Evolutionary conservation across 176 grass and related monocot species (phyloP), one percentile per base, ranked within the genome.

Genomic region (Carex cristatella): DNA sequence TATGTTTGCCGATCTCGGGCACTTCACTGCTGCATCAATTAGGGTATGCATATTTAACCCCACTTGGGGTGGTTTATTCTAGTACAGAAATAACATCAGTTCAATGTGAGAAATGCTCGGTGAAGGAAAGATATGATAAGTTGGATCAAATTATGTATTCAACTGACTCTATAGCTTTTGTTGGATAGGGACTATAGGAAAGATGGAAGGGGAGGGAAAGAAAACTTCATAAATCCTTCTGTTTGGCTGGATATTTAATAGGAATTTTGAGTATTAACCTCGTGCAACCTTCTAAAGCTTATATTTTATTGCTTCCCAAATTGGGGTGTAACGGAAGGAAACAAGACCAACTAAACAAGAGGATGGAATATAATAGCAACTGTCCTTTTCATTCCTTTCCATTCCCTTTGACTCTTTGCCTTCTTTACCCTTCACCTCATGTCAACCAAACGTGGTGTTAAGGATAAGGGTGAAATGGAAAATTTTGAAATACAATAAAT

Each of bases 1-100:
- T 72, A 92, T 98, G 96, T 98, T 94, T 89, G 96, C 93, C 42
- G 93, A 98, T 83, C 93, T 98, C 56, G 96, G 96, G 56, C 96
- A 95, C 86, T 98, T 98, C 85, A 94, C 88, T 4, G 80, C 86
- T 87, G 42, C 87, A 85, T 98, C 96, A 87, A 92, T 98, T 51
- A 95, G 93, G 86, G 96, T 98, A 88, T 78, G 51, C 0, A 77
- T 46, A 77, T 77, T 77, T 77, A 16, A 28, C 69, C 48, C 6
- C 10, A 10, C 69, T 49, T 49, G 16, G n/a, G 61, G 15, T 42
- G 14, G 15, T 72, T 19, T 72, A 72, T 72, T 46, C 16, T 72
- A 48, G 18, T 72, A 72, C 32, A 27, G 38, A 10, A 10, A 72
- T 72, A 72, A 37, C 40, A 48, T 9, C 40, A 44, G 19, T 63